Conservation (phyloP, 192 early-diverging fungal genomes). For the Gonapodya prolifera region DNA sequence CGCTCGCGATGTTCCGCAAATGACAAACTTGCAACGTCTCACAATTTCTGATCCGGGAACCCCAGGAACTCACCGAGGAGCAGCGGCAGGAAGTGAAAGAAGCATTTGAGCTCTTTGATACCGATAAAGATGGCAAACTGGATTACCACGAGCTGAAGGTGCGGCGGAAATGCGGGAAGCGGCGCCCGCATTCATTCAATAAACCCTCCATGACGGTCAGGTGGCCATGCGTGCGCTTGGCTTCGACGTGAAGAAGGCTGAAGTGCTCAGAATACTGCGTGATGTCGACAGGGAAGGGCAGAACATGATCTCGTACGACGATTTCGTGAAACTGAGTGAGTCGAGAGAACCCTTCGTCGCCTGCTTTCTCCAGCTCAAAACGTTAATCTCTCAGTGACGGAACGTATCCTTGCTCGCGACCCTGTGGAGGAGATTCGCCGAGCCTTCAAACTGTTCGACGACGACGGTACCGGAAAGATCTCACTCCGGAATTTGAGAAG, state of each 20-base stretch:
- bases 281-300: slow-evolving; percentile 39
- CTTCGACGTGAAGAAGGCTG: slow-evolving; percentile 71
- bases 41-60: too few species aligned
- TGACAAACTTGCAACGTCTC: too few species aligned
- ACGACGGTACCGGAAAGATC: slow-evolving; percentile 52
- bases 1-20: neutral
- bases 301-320: slow-evolving; percentile 43
- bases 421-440: slow-evolving; percentile 72
- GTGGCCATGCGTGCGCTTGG: slow-evolving; percentile 72
- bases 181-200: neutral
- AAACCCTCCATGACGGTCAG: slow-evolving; percentile 15
- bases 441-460: slow-evolving; percentile 71
- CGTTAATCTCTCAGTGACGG: slow-evolving; percentile 26
- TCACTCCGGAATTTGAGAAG: slow-evolving; percentile 49
- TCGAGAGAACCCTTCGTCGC: slow-evolving; percentile 14
- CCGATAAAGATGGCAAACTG: slow-evolving; percentile 50
- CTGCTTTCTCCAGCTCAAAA: neutral
- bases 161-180: neutral
- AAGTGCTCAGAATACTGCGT: slow-evolving; percentile 56
- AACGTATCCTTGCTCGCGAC: slow-evolving; percentile 53
- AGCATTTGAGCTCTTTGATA: slow-evolving; percentile 49
- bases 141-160: slow-evolving; percentile 81
- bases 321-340: slow-evolving; percentile 58
- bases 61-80: slow-evolving; percentile 54
- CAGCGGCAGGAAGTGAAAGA: slow-evolving; percentile 51